Conservation (phyloP, 306 rosid genomes). For the Lithocarpus polystachyus region DNA sequence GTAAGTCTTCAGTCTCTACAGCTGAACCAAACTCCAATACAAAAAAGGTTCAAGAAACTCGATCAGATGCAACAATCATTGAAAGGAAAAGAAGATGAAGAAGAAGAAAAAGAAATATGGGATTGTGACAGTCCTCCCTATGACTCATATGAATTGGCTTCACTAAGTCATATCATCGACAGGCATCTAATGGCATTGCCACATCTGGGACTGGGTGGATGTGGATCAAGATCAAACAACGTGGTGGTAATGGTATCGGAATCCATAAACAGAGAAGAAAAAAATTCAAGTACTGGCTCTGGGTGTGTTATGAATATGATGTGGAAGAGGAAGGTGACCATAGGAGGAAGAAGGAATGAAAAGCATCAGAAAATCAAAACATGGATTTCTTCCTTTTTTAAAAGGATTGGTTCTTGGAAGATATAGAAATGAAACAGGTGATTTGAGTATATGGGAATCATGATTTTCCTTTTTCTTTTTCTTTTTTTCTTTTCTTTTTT, state of each 20-base stretch:
- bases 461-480: neutral
- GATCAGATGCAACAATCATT: slow-evolving; percentile 30
- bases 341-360: slow-evolving; percentile 8
- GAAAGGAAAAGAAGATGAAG: slow-evolving; percentile 20
- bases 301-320: slow-evolving; percentile 31
- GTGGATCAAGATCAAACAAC: neutral
- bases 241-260: neutral
- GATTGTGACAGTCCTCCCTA: slow-evolving; percentile 90
- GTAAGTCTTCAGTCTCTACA: neutral
- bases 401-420: slow-evolving; percentile 37
- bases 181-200: slow-evolving; percentile 63
- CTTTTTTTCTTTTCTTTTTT: neutral
- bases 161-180: slow-evolving; percentile 58
- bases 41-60: neutral
- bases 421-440: slow-evolving; percentile 20
- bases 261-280: neutral
- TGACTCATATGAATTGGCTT: slow-evolving; percentile 68
- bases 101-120: slow-evolving; percentile 42
- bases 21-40: neutral
- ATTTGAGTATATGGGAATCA: neutral
- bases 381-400: slow-evolving; percentile 26
- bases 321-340: slow-evolving; percentile 35
- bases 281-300: neutral
- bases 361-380: slow-evolving; percentile 27
- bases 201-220: slow-evolving; percentile 11